Evolutionary conservation across 441 rosid species (phyloP), one percentile per base, ranked within the genome.

Genomic region (California macrophylla): DNA sequence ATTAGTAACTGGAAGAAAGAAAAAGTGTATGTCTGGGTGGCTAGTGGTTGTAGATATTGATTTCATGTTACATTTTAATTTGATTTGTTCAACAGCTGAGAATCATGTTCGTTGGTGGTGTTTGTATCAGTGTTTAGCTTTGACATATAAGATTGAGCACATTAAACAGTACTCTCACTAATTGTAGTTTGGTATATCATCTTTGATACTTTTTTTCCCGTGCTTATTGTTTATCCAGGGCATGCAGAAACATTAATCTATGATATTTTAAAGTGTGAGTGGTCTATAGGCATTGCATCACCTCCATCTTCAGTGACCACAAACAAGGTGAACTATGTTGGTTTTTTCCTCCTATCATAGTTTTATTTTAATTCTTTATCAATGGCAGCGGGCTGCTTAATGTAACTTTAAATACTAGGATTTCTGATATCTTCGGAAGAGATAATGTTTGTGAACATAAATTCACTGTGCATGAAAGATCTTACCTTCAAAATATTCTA

Each of bases 211-310:
- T 12, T 18, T 0, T 52, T 16, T 13, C 4, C 12, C n/a, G 40
- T 56, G 34, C 38, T 29, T 34, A 9, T 61, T 60, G 16, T 71
- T 52, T 71, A 66, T 73, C 42, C 87, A 94, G 99, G 98, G 76
- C 97, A 92, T 63, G 71, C 88, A 3, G 99, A 94, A 75, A 94
- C 99, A 52, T 76, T 92, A 75, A 75, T 94, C 69, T 92, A 82
- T 63, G 99, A 94, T 76, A 77, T 90, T 68, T 42, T 92, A 66
- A 90, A 85, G 80, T 71, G 68, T 16, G 96, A 94, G 79, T 94
- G 99, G 97, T 90, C 98, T 62, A 77, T 94, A 68, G 89, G 88
- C 69, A 69, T 81, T 81, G 77, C 89, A 68, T 80, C 98, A 45
- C 78, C 88, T 56, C 85, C 89, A 45, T 89, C 94, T 77, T 92